Conservation (phyloP, 352 stramenopile species). For the Phytophthora palmivora region DNA sequence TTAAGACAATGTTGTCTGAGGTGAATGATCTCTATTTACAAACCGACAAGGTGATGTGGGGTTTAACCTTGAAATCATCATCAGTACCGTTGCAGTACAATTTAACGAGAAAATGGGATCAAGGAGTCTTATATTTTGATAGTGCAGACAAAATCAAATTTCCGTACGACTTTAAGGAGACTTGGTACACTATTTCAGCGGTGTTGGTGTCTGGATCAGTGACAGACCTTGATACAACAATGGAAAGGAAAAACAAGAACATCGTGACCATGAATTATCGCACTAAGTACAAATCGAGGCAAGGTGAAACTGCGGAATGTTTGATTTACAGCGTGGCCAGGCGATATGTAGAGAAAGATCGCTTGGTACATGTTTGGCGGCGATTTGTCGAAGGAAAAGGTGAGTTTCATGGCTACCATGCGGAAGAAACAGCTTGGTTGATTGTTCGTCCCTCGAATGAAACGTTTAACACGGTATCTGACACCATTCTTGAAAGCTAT, state of each 20-base stretch:
- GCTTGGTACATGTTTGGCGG: background rate
- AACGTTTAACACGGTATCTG: background rate
- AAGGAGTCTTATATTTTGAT: conserved; percentile 34
- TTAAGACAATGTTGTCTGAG: conserved; percentile 5
- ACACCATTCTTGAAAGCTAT: background rate
- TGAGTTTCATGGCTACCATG: background rate
- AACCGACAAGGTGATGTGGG: conserved; percentile 13
- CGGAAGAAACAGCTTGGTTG: background rate
- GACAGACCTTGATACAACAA: background rate
- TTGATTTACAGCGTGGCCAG: background rate
- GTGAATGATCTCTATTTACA: conserved; percentile 15
- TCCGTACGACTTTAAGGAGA: conserved; percentile 14
- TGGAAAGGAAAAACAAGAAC: too few relatives aligned
- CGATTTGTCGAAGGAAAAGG: background rate
- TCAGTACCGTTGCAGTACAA: conserved; percentile 1
- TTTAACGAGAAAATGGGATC: too few relatives aligned
- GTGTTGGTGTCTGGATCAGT: conserved; percentile 16
- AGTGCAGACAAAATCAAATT: conserved; percentile 20
- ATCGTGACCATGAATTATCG: conserved; percentile 37
- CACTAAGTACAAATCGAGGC: conserved; percentile 13
- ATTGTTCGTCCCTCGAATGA: background rate
- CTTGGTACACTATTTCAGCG: conserved; percentile 2
- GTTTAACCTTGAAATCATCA: conserved; percentile 10
- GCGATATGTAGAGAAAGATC: background rate
- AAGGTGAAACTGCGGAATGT: background rate